Evolutionary conservation across 768 basidiomycete genomes (phyloP).

Genomic region (Lactifluus subvellereus): DNA sequence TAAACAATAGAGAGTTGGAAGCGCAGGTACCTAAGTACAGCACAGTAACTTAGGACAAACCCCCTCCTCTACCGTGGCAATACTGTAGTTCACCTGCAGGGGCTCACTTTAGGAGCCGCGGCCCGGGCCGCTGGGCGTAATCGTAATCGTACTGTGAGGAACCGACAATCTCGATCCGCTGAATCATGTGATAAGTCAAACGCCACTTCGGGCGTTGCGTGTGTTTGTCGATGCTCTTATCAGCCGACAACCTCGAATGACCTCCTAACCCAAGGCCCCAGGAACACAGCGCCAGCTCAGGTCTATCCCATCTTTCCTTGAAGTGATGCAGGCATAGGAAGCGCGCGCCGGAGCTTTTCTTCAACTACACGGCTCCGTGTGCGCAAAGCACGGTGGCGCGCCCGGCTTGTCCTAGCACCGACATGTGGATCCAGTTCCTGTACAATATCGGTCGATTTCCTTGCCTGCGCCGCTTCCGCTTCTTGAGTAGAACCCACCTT

Average conservation of each 20-base stretch:
- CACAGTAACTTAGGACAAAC: too few species aligned
- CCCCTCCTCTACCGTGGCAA: too few species aligned
- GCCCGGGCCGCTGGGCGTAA: too few species aligned
- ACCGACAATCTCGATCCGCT: background rate
- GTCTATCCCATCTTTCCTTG: background rate
- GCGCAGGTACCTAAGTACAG: background rate
- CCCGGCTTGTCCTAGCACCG: background rate
- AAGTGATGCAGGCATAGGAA: background rate
- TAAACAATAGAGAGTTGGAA: background rate
- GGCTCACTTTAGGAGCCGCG: too few species aligned
- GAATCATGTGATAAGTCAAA: background rate
- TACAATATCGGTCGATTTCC: background rate
- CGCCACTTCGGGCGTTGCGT: too few species aligned
- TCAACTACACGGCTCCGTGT: slow-evolving; percentile 11
- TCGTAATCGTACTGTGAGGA: too few species aligned
- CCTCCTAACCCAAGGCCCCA: background rate
- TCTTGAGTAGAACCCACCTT: background rate
- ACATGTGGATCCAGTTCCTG: background rate
- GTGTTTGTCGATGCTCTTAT: too few species aligned
- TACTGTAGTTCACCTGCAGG: too few species aligned
- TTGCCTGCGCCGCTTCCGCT: background rate
- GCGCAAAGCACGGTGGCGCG: slow-evolving; percentile 11
- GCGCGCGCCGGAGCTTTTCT: slow-evolving; percentile 9
- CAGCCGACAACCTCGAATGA: background rate
- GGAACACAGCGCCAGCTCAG: too few species aligned